These are phyloP conservation scores for Tolypocladium inflatum DNA, from an alignment of 2,329 filamentous ascomycete species.

Conservation along the genomic window DNA sequence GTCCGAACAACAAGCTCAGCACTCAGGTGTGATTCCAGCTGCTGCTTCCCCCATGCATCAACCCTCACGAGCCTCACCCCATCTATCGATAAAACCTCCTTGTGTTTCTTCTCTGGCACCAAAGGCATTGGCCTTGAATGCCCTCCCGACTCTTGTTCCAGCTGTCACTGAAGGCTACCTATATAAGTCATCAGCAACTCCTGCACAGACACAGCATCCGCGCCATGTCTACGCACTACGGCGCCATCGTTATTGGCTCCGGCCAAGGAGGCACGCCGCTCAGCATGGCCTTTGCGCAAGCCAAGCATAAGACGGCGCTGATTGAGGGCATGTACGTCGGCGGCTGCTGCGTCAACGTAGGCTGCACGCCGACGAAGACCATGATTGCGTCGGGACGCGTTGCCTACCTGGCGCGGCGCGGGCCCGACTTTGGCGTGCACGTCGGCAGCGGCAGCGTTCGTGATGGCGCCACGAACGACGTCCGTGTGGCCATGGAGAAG, in stretches of 20 bases:
- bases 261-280: slow-evolving; percentile 43
- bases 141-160: neutral
- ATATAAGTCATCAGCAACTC: neutral
- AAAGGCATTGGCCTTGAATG: neutral
- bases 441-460: slow-evolving; percentile 3
- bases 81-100: too few species aligned
- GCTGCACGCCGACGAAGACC: slow-evolving; percentile 48
- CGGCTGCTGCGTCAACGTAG: slow-evolving; percentile 45
- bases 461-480: slow-evolving; percentile 1
- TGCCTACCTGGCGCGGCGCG: slow-evolving; percentile 33
- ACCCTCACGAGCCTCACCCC: neutral
- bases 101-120: neutral
- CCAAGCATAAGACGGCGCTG: slow-evolving; percentile 33
- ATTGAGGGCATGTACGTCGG: slow-evolving; percentile 39
- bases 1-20: neutral
- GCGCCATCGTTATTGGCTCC: slow-evolving; percentile 38
- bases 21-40: neutral
- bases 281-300: slow-evolving; percentile 33
- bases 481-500: slow-evolving; percentile 35
- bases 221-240: slow-evolving; percentile 8
- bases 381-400: slow-evolving; percentile 43
- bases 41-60: too few species aligned
- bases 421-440: slow-evolving; percentile 35
- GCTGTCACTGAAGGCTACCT: neutral
- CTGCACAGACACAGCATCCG: neutral